Base-by-base conservation (phyloP, 1,139 yeast genomes). In the Ogataea hybrid region DNA sequence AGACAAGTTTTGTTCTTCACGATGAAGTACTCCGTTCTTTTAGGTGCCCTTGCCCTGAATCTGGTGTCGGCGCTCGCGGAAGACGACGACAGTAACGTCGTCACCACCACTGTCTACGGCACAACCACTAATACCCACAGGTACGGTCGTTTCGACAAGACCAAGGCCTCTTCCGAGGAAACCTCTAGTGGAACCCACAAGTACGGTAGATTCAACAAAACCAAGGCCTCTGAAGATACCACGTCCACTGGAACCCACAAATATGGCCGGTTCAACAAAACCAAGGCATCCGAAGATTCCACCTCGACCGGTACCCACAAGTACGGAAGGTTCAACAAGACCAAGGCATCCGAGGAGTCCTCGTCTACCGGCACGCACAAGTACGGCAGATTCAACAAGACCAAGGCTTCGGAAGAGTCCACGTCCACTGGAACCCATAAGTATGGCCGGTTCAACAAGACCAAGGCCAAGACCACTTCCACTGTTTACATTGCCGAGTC, bases 371-470 rank as follows among this genome's bases (percentile, higher is more conserved):
- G 71, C 39, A 71, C 76, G 43, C 75, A 70, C 62, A 68, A 61
- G 49, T 58, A 59, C 43, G 79, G 80, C 46, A 70, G 68, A 61
- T 75, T 72, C 57, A 66, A 73, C 67, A 70, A 74, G 58, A 72
- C 79, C 51, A 58, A 58, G 54, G 51, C 55, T 14, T 57, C 70
- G 7, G 46, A 62, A 14, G 53, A 61, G 22, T 51, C 62, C n/a
- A 47, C 65, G 32, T 48, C 63, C 18, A 58, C 74, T 28, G 76
- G 76, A 46, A 73, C 78, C 43, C 75, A 71, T 65, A 70, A 58
- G 51, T 64, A 64, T 52, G 81, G 81, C 43, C 70, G 66, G 59
- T 76, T 75, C 54, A 69, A 77, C 69, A 71, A 75, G 64, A 74
- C 81, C 47, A 58, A 61, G 48, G 53, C 58, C 16, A 57, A 67